Base-by-base conservation (phyloP, 1,139 yeast genomes). In the Blastobotrys elegans region DNA sequence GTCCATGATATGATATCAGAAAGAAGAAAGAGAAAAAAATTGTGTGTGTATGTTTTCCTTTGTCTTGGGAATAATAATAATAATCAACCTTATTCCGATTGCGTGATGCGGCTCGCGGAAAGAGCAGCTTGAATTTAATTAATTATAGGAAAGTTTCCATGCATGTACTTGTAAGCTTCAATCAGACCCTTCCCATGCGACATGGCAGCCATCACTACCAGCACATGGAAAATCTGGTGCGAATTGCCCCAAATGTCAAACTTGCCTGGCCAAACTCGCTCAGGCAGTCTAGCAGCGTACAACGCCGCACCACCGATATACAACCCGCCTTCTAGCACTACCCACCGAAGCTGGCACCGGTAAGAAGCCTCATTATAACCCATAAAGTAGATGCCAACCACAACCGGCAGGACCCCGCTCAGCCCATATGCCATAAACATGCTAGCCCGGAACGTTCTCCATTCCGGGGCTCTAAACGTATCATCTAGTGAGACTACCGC, bases 371-470 rank as follows among this genome's bases (percentile, higher is more conserved):
- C 77, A 1, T 59, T 26, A 70, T 72, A 62, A 49, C 82, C 80
- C 55, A 69, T 77, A 17, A 63, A 52, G 11, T 56, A 52, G 5
- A 74, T 52, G 0, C 88, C 87, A 4, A 70, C 72, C 0, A 76
- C 45, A 0, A 89, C 73, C 0, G 97, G 97, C 7, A 88, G 65
- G 0, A 77, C 72, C 0, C 95, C 95, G 0, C 90, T 81, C 26
- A 88, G 71, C 0, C 97, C 96, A 67, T 89, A 89, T 2, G 77
- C 59, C 5, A 89, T 81, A 66, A 89, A 89, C 80, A 89, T 80
- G 2, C 76, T 58, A 0, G 96, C 92, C 46, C 97, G 72, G 48
- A 79, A 75, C 0, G 92, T 81, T 37, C 96, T 74, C 80, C 88
- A 89, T 24, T 72, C 74, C 3, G 85, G 75, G 2, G 83, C 67